Conservation (phyloP, 768 basidiomycete species). For the Kwoniella botswanensis region DNA sequence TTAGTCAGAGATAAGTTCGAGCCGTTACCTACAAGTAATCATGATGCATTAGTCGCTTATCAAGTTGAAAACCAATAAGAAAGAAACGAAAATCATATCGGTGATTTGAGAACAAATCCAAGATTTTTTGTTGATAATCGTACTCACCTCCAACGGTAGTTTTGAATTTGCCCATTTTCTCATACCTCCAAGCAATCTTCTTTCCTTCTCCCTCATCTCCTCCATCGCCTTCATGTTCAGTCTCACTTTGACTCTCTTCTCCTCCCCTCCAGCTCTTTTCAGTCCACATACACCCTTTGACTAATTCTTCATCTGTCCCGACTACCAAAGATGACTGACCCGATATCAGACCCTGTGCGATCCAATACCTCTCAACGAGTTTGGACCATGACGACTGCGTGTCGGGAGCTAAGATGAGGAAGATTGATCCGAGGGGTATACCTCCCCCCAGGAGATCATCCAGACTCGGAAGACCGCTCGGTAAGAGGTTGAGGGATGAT, state of each 20-base stretch:
- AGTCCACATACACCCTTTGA: slow-evolving; percentile 80
- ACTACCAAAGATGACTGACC: slow-evolving; percentile 74
- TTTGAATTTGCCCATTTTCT: slow-evolving; percentile 87
- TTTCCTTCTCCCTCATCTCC: slow-evolving; percentile 63
- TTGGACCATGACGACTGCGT: slow-evolving; percentile 81
- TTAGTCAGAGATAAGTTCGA: slow-evolving; percentile 39
- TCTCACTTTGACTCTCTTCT: slow-evolving; percentile 59
- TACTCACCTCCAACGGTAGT: slow-evolving; percentile 67
- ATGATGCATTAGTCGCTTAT: too few relatives aligned
- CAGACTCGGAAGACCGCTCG: slow-evolving; percentile 87
- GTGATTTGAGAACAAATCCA: too few relatives aligned
- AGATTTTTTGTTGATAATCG: too few relatives aligned
- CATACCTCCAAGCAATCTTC: slow-evolving; percentile 98
- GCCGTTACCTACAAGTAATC: slow-evolving; percentile 12
- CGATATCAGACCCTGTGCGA: slow-evolving; percentile 80
- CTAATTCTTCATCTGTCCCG: slow-evolving; percentile 65
- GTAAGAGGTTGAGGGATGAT: slow-evolving; percentile 60
- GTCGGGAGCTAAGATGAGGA: slow-evolving; percentile 81
- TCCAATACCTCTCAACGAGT: slow-evolving; percentile 83
- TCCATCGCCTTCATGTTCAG: slow-evolving; percentile 43
- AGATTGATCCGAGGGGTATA: slow-evolving; percentile 76
- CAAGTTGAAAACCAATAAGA: too few relatives aligned
- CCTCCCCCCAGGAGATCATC: slow-evolving; percentile 91
- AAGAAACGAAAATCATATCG: too few relatives aligned
- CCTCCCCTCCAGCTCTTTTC: slow-evolving; percentile 54